Evolutionary conservation across 2,329 filamentous ascomycete genomes (phyloP), one percentile per base, ranked within the genome.

Genomic region (Grosmannia penicillata): DNA sequence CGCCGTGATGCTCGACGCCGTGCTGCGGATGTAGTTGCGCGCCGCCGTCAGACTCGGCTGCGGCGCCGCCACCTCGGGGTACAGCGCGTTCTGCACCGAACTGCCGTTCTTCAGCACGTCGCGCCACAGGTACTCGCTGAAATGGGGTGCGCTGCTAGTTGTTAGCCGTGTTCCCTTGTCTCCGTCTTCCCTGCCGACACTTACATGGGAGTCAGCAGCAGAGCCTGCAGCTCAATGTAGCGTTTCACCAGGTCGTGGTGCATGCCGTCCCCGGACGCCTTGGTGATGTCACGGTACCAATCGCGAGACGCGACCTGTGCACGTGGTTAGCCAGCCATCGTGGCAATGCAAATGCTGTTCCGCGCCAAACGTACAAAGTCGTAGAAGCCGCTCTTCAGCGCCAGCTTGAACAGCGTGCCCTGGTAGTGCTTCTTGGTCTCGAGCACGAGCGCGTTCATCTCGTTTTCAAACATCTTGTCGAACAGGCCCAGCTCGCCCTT

Each of bases 121-220:
- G 39, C 82, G 74, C 85, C 86, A 96, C 54, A 98, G 76, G 60
- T 93, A 82, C 55, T 98, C 91, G 33, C 84, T 70, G 80, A 86
- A 96, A 61, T 98, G 91, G 42, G 91, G 89, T 3, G 89, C 79
- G 27, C 38, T 40, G 23, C 8, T 32, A 25, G 8, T 18, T 38
- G 36, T 38, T 27, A 38, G 36, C 23, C 21, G 13, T 11, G 25
- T 9, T 9, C 4, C 9, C 14, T 14, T 13, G 15, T 18, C 14
- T 15, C 8, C n/a, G 14, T 4, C 17, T 7, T 30, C 17, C 7
- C 10, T 8, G 5, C 6, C 1, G 6, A 7, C 23, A 40, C 38
- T 31, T 32, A 40, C 45, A 96, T 78, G 37, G 86, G 82, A 4
- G 80, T 72, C 48, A 96, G 64, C 52, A 95, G 68, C 33, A 56